phyloP scores from a whole-genome alignment of 495 filamentous ascomycete species.

The Thozetella sp. region DNA sequence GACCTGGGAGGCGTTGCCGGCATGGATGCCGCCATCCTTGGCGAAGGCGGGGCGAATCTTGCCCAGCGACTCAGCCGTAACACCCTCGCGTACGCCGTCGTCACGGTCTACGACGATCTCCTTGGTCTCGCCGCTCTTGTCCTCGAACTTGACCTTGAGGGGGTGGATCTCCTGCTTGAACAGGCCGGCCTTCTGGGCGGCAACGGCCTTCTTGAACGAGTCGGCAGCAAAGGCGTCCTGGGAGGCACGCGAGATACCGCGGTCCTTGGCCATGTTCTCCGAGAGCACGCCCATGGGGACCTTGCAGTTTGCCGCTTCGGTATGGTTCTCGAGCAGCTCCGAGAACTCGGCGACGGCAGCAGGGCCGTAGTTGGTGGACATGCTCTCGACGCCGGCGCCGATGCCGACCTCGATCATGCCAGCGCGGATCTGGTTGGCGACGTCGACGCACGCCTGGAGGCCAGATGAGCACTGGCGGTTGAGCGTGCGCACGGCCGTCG shows the following conservation, averaged over 20 bases:
- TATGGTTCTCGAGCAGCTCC: constrained; percentile 81
- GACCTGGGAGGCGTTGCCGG: constrained; percentile 94
- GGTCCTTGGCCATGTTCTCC: constrained; percentile 92
- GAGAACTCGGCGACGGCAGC: constrained; percentile 92
- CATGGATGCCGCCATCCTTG: constrained; percentile 91
- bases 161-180: constrained; percentile 94
- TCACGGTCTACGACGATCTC: constrained; percentile 82
- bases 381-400: constrained; percentile 96
- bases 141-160: constrained; percentile 77
- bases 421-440: constrained; percentile 83
- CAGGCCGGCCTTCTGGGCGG: constrained; percentile 83
- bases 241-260: constrained; percentile 64
- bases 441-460: constrained; percentile 86
- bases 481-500: constrained; percentile 77
- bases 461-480: constrained; percentile 94
- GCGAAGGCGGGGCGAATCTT: constrained; percentile 94
- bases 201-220: constrained; percentile 86
- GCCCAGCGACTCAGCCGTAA: constrained; percentile 80
- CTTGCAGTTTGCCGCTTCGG: constrained; percentile 91
- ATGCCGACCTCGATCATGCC: constrained; percentile 97
- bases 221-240: constrained; percentile 91
- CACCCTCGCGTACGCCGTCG: constrained; percentile 84
- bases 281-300: constrained; percentile 96
- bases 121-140: constrained; percentile 89
- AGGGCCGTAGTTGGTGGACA: constrained; percentile 91